These are phyloP conservation scores for Phytophthora sp. DNA, from an alignment of 352 stramenopile genomes.

Conservation along the genomic window DNA sequence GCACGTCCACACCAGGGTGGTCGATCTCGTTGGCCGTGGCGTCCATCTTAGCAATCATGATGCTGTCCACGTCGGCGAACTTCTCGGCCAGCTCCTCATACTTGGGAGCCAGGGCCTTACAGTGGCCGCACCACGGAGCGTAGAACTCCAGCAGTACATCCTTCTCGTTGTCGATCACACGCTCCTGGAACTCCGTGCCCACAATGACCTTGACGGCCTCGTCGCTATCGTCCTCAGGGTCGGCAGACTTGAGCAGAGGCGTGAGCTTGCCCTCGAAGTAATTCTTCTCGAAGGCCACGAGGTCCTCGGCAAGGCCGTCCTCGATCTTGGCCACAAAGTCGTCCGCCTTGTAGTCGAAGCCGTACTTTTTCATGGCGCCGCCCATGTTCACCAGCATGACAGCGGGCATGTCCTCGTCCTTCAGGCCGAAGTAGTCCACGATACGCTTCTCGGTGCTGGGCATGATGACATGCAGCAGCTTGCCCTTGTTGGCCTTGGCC, in stretches of 20 bases:
- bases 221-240: constrained; percentile 86
- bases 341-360: constrained; percentile 73
- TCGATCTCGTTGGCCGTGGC: constrained; percentile 96
- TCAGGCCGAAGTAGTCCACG: constrained; percentile 94
- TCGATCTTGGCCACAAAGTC: constrained; percentile 80
- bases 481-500: constrained; percentile 85
- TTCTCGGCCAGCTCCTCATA: constrained; percentile 91
- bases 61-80: constrained; percentile 89
- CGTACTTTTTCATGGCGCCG: constrained; percentile 94
- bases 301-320: constrained; percentile 46
- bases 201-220: constrained; percentile 93
- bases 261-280: constrained; percentile 89
- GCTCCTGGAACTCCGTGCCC: constrained; percentile 91
- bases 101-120: constrained; percentile 90
- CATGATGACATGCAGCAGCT: constrained; percentile 91
- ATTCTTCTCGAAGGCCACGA: constrained; percentile 78
- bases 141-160: constrained; percentile 94
- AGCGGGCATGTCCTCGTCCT: constrained; percentile 83
- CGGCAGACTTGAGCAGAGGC: constrained; percentile 94
- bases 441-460: constrained; percentile 89
- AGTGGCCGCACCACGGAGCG: constrained; percentile 93
- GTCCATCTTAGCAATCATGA: constrained; percentile 97
- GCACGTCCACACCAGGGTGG: constrained; percentile 87
- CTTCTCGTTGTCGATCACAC: constrained; percentile 89
- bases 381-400: constrained; percentile 92